Percentiles rank a stretch among this genome's conserved stretches.
These are phyloP conservation scores for Wickerhamiella vanderwaltii DNA, from an alignment of 805 yeast genomes.

Conservation along the genomic window DNA sequence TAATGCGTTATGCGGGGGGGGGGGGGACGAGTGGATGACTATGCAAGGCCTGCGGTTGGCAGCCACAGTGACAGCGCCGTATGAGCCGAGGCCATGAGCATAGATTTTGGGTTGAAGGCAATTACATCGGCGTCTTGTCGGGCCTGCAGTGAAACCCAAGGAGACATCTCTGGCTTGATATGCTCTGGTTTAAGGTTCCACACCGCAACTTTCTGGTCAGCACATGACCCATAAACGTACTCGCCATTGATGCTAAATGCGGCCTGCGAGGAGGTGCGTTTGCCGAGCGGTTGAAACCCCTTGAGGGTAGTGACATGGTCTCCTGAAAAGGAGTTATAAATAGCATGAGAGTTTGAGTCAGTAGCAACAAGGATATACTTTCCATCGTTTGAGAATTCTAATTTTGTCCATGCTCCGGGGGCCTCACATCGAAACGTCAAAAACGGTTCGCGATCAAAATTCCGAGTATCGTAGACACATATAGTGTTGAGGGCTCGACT, in stretches of 20 bases:
- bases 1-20: no score
- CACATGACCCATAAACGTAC: conserved; percentile 48
- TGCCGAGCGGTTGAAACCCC: conserved; percentile 36
- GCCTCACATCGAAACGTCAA: conserved; percentile 31
- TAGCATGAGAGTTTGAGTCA: conserved; percentile 43
- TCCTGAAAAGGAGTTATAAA: conserved; percentile 59
- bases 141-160: conserved; percentile 18
- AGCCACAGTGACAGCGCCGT: conserved; percentile 37
- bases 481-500: conserved; percentile 34
- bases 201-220: conserved; percentile 39
- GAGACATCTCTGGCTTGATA: conserved; percentile 19
- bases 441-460: conserved; percentile 48
- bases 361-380: conserved; percentile 48
- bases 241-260: conserved; percentile 58
- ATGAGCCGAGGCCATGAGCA: conserved; percentile 55
- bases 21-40: no score
- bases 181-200: conserved; percentile 35
- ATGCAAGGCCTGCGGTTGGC: no score
- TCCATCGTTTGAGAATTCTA: conserved; percentile 74
- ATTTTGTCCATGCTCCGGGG: conserved; percentile 38
- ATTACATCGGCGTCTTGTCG: conserved; percentile 17
- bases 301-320: conserved; percentile 34
- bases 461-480: conserved; percentile 49
- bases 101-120: conserved; percentile 46
- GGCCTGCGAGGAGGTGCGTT: conserved; percentile 36